These are phyloP conservation scores for Oryza punctata DNA, from an alignment of 176 grass and related monocot genomes.

Conservation along the genomic window DNA sequence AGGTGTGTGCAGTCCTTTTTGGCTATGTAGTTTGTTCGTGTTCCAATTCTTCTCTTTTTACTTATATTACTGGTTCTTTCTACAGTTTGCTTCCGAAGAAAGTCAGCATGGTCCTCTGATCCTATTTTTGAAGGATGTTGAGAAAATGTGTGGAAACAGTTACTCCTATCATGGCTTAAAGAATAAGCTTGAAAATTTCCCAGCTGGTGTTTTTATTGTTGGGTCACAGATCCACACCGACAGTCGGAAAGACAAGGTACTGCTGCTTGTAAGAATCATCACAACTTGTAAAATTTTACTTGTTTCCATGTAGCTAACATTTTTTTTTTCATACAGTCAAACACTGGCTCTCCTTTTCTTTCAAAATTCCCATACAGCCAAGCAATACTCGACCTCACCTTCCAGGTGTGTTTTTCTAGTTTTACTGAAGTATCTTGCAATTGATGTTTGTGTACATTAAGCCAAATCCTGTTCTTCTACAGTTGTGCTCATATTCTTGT, in stretches of 20 bases:
- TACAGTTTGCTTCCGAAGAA: conserved; percentile 81
- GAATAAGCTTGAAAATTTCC: conserved; percentile 69
- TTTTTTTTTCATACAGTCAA: conserved; percentile 55
- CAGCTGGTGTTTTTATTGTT: conserved; percentile 83
- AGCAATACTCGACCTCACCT: conserved; percentile 78
- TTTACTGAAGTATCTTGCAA: conserved; percentile 22
- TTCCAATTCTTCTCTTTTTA: conserved; percentile 26
- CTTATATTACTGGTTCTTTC: conserved; percentile 35
- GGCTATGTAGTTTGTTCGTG: background rate
- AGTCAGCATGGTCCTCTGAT: conserved; percentile 63
- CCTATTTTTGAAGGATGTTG: conserved; percentile 83
- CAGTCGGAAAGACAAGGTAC: conserved; percentile 90
- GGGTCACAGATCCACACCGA: conserved; percentile 79
- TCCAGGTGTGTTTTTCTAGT: conserved; percentile 59
- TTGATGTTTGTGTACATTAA: conserved; percentile 23
- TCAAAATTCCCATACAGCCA: conserved; percentile 90
- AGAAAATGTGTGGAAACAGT: conserved; percentile 74
- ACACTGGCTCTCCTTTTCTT: conserved; percentile 76
- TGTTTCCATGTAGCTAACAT: conserved; percentile 31
- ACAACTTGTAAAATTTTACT: background rate
- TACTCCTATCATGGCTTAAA: conserved; percentile 74
- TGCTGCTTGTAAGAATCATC: conserved; percentile 34
- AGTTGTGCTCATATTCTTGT: background rate
- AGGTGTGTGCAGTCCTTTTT: conserved; percentile 52
- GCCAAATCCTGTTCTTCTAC: background rate